phyloP scores from a whole-genome alignment of 352 stramenopile species.

The Phytophthora ramorum region DNA sequence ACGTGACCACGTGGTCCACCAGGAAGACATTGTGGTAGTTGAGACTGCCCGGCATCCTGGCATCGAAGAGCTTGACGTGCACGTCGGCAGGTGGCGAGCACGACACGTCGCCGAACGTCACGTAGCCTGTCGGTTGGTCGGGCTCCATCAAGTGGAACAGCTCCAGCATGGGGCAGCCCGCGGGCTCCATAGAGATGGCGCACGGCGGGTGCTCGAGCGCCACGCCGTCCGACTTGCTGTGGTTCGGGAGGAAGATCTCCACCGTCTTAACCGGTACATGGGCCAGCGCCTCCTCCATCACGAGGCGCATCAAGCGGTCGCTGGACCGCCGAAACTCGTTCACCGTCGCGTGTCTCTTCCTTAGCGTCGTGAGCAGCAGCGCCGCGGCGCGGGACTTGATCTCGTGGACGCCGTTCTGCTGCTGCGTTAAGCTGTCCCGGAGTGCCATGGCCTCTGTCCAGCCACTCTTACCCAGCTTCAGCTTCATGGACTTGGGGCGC shows the following conservation, averaged over 20 bases:
- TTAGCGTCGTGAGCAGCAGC: conserved; percentile 51
- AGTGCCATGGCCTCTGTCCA: conserved; percentile 14
- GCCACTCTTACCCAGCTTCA: conserved; percentile 18
- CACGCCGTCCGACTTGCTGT: conserved; percentile 38
- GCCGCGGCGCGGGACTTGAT: conserved; percentile 47
- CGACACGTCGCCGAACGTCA: conserved; percentile 24
- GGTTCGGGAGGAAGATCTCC: conserved; percentile 34
- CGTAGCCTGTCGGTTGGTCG: conserved; percentile 36
- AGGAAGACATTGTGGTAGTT: conserved; percentile 63
- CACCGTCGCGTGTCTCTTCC: conserved; percentile 39
- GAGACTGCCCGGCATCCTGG: conserved; percentile 27
- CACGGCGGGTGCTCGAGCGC: conserved; percentile 48
- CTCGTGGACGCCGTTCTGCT: conserved; percentile 33
- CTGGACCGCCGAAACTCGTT: conserved; percentile 44
- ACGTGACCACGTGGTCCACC: conserved; percentile 48
- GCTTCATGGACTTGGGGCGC: conserved; percentile 28
- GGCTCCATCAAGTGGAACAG: conserved; percentile 45
- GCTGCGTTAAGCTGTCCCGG: neutral
- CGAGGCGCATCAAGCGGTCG: conserved; percentile 54
- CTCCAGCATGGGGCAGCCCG: conserved; percentile 43
- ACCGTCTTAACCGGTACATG: conserved; percentile 45
- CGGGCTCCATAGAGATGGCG: conserved; percentile 35
- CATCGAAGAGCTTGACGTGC: conserved; percentile 26
- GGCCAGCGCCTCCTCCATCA: conserved; percentile 63
- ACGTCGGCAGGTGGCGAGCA: conserved; percentile 17